Conservation (phyloP, 1,139 yeast species). For the Geotrichum reessii region DNA sequence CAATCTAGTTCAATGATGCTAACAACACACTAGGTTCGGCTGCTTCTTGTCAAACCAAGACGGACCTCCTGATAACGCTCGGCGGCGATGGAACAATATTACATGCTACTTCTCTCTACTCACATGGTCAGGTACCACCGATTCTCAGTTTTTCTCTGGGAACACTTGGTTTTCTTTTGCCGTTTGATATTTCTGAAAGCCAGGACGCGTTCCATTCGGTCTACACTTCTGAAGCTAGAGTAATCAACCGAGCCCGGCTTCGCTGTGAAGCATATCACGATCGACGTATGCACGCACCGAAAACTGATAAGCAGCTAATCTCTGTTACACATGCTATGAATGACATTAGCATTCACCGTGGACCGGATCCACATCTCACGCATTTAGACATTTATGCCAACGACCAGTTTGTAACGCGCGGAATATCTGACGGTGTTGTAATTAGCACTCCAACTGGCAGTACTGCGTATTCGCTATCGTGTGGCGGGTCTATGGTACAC, state of each 20-base stretch:
- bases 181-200: constrained; percentile 64
- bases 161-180: constrained; percentile 82
- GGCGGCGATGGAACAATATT: constrained; percentile 97
- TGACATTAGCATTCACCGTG: constrained; percentile 83
- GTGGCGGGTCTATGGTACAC: constrained; percentile 91
- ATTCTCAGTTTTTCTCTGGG: constrained; percentile 86
- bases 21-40: constrained; percentile 2
- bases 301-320: constrained; percentile 9
- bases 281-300: constrained; percentile 12
- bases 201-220: constrained; percentile 59
- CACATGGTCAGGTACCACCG: constrained; percentile 65
- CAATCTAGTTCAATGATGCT: background rate
- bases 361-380: constrained; percentile 79
- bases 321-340: constrained; percentile 67
- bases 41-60: constrained; percentile 28
- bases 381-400: constrained; percentile 77
- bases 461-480: constrained; percentile 82
- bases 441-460: constrained; percentile 92
- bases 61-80: constrained; percentile 73
- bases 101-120: constrained; percentile 61
- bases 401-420: constrained; percentile 75
- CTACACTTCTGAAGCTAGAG: constrained; percentile 61
- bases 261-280: constrained; percentile 51
- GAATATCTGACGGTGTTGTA: constrained; percentile 86
- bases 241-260: constrained; percentile 67